phyloP scores from a whole-genome alignment of 257 asterid genomes.

The Vinca minor region DNA sequence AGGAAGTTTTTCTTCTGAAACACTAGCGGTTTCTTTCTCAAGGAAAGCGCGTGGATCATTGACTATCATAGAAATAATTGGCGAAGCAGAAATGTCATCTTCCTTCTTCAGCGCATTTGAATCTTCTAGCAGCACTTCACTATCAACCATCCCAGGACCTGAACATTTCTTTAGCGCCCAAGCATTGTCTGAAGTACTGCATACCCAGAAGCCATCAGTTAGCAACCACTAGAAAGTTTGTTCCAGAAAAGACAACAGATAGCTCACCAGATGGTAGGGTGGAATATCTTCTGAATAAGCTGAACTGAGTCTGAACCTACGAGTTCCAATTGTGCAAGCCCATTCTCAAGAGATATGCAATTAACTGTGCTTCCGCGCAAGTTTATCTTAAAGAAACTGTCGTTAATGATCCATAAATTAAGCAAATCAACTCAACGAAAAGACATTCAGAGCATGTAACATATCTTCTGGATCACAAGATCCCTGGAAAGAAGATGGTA shows the following conservation, averaged over 20 bases:
- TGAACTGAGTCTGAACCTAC: constrained; percentile 53
- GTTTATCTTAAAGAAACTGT: constrained; percentile 41
- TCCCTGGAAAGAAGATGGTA: neutral
- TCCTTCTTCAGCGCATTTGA: constrained; percentile 25
- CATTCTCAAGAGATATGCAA: constrained; percentile 65
- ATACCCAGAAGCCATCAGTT: constrained; percentile 15
- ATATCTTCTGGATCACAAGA: neutral
- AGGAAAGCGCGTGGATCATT: constrained; percentile 56
- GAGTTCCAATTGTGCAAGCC: constrained; percentile 68
- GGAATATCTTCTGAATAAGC: constrained; percentile 60
- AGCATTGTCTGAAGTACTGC: constrained; percentile 33
- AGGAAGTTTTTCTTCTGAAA: constrained; percentile 27
- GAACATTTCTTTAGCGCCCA: constrained; percentile 31
- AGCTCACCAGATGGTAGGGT: constrained; percentile 52
- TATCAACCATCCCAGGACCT: constrained; percentile 18
- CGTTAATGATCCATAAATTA: neutral
- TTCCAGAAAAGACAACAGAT: constrained; percentile 12
- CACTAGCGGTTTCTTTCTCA: constrained; percentile 20
- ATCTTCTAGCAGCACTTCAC: constrained; percentile 14
- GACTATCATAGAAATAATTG: constrained; percentile 45
- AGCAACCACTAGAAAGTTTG: constrained; percentile 11
- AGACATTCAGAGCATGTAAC: neutral
- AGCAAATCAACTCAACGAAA: neutral
- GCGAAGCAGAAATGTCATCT: constrained; percentile 36
- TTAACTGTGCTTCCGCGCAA: constrained; percentile 27